These are phyloP conservation scores for Blastomyces emzantsi DNA, from an alignment of 2,329 filamentous ascomycete genomes.

Conservation along the genomic window DNA sequence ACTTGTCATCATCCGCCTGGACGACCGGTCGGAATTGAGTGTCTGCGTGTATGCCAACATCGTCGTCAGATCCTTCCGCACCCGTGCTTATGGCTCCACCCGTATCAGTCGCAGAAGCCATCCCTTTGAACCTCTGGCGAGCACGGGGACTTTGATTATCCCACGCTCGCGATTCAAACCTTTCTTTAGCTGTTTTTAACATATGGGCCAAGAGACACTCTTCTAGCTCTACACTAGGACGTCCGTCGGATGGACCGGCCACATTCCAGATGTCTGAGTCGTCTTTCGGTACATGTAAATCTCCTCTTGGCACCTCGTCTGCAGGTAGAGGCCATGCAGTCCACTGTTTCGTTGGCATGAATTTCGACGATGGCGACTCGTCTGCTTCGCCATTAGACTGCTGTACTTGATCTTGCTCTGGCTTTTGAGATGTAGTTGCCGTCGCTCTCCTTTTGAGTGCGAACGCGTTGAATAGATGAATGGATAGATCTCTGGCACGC, in stretches of 20 bases:
- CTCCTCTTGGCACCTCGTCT: conserved; percentile 50
- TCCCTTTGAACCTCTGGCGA: conserved; percentile 12
- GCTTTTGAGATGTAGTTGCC: conserved; percentile 10
- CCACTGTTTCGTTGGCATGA: conserved; percentile 53
- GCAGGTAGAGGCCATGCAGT: conserved; percentile 73
- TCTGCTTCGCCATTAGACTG: conserved; percentile 14
- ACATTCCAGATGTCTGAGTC: conserved; percentile 46
- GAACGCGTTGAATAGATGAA: conserved; percentile 73
- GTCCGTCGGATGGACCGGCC: conserved; percentile 35
- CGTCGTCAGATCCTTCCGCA: conserved; percentile 18
- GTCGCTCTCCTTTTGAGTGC: conserved; percentile 49
- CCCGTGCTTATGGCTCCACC: conserved; percentile 15
- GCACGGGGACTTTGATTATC: conserved; percentile 5
- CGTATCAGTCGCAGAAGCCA: conserved; percentile 13
- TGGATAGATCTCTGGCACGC: conserved; percentile 56
- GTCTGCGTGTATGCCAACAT: conserved; percentile 14
- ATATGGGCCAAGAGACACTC: conserved; percentile 61
- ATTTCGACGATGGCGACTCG: conserved; percentile 19
- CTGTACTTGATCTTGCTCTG: neutral
- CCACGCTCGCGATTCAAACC: conserved; percentile 43
- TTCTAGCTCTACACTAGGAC: conserved; percentile 55
- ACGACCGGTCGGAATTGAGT: conserved; percentile 41
- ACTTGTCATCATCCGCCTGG: conserved; percentile 61
- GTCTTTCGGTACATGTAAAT: conserved; percentile 43
- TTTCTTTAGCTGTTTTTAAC: conserved; percentile 58